Conservation (phyloP, 2,329 filamentous ascomycete genomes). For the Arachnomyces sp. region DNA sequence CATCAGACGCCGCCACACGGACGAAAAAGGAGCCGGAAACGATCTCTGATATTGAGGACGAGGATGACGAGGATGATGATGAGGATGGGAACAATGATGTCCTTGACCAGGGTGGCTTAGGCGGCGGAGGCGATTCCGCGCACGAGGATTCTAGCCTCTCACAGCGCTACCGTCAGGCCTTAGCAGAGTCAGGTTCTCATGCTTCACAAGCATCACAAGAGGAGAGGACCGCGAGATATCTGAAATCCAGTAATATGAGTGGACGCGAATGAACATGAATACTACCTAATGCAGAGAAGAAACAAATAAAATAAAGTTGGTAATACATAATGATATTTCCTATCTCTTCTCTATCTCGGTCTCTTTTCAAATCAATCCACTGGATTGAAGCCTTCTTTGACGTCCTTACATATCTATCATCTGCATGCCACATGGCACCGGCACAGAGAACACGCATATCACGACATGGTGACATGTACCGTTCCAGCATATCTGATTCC, state of each 20-base stretch:
- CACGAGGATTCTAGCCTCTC: slow-evolving; percentile 60
- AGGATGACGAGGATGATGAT: slow-evolving; percentile 41
- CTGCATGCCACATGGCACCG: no score
- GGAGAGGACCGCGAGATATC: slow-evolving; percentile 44
- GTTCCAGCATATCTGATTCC: no score
- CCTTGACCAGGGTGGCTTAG: neutral
- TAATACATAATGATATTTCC: neutral
- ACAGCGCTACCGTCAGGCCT: slow-evolving; percentile 66
- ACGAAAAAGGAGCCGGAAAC: slow-evolving; percentile 32
- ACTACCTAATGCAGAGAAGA: slow-evolving; percentile 1
- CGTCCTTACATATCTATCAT: no score
- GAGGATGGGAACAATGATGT: slow-evolving; percentile 53
- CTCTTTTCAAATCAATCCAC: no score
- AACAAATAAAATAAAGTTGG: neutral
- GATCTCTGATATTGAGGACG: slow-evolving; percentile 43
- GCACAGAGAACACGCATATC: no score
- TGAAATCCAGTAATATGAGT: slow-evolving; percentile 32
- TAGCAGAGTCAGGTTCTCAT: slow-evolving; percentile 47
- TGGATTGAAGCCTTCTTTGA: no score
- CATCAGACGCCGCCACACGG: slow-evolving; percentile 11
- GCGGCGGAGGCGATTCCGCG: slow-evolving; percentile 36
- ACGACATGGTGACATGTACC: no score
- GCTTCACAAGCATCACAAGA: slow-evolving; percentile 36
- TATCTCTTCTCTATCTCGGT: neutral
- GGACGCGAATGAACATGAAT: slow-evolving; percentile 20